phyloP scores from a whole-genome alignment of 1,284 basidiomycete species.

The Papiliotrema laurentii region DNA sequence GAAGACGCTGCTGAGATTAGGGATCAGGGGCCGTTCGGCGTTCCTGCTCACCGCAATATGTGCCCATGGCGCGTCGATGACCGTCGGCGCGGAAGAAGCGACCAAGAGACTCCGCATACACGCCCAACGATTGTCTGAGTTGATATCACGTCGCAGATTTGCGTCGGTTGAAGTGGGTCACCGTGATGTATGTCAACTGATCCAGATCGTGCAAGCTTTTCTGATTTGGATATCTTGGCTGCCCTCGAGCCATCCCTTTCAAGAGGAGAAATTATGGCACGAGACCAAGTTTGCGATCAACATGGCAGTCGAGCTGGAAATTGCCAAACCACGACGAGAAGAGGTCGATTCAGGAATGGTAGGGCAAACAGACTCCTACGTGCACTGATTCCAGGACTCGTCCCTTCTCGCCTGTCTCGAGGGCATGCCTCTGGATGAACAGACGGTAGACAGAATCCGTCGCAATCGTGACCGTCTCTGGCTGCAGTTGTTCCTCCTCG shows the following conservation, averaged over 20 bases:
- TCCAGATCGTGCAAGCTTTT: slow-evolving; percentile 2
- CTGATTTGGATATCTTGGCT: slow-evolving; percentile 6
- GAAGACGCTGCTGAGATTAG: not conserved
- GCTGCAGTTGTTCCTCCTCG: slow-evolving; percentile 1
- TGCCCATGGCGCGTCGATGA: slow-evolving; percentile 1
- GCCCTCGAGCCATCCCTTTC: slow-evolving; percentile 1
- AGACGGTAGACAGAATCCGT: not conserved
- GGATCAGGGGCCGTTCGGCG: not conserved
- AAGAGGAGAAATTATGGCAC: slow-evolving; percentile 5
- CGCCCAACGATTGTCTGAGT: not conserved
- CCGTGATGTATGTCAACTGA: not conserved
- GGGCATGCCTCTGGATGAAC: not conserved
- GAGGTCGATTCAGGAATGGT: not conserved
- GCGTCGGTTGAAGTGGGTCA: slow-evolving; percentile 1
- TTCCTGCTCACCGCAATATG: slow-evolving; percentile 2
- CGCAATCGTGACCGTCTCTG: slow-evolving; percentile 1
- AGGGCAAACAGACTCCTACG: not conserved
- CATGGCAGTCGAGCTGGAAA: slow-evolving; percentile 3
- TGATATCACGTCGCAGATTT: not conserved
- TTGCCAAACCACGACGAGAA: not conserved
- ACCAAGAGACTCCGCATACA: slow-evolving; percentile 2
- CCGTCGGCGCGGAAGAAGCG: not conserved
- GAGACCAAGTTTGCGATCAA: slow-evolving; percentile 6
- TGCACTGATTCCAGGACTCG: not conserved
- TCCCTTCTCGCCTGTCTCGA: not conserved